Conservation (phyloP, 331 rosid genomes). For the Malus hybrid region DNA sequence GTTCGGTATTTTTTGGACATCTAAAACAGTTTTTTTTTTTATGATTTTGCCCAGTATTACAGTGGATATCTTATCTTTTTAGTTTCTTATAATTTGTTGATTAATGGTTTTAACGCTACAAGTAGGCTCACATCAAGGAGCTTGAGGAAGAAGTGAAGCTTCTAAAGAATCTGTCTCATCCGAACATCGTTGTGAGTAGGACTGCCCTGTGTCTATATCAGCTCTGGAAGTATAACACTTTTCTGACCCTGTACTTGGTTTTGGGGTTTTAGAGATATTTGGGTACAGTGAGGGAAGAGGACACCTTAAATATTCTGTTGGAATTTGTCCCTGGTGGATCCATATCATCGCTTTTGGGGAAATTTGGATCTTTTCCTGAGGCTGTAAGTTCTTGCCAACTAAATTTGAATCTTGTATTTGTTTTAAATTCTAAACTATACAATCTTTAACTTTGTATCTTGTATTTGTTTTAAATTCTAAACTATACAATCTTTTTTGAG, state of each 20-base stretch:
- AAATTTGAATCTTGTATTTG: constrained; percentile 1
- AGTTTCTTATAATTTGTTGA: neutral
- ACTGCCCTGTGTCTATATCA: constrained; percentile 17
- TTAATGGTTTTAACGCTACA: constrained; percentile 21
- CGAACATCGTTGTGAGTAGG: constrained; percentile 91
- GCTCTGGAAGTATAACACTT: constrained; percentile 6
- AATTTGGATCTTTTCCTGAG: constrained; percentile 98
- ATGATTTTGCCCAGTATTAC: neutral
- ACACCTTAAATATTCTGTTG: constrained; percentile 74
- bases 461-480: too few relatives aligned
- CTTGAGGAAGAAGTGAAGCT: constrained; percentile 99
- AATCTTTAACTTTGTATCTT: neutral
- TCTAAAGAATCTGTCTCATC: constrained; percentile 88
- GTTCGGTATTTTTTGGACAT: neutral
- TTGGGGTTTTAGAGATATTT: constrained; percentile 69
- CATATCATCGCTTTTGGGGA: constrained; percentile 92
- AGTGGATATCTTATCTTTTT: neutral
- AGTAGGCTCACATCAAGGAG: constrained; percentile 85
- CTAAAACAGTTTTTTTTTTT: neutral
- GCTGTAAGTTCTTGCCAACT: constrained; percentile 60
- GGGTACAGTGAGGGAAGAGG: constrained; percentile 96
- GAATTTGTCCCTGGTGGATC: constrained; percentile 99
- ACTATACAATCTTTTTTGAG: neutral
- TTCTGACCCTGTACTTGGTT: constrained; percentile 20
- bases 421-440: neutral